Evolutionary conservation across 805 yeast species (phyloP).

Genomic region (Deakozyma indianensis): DNA sequence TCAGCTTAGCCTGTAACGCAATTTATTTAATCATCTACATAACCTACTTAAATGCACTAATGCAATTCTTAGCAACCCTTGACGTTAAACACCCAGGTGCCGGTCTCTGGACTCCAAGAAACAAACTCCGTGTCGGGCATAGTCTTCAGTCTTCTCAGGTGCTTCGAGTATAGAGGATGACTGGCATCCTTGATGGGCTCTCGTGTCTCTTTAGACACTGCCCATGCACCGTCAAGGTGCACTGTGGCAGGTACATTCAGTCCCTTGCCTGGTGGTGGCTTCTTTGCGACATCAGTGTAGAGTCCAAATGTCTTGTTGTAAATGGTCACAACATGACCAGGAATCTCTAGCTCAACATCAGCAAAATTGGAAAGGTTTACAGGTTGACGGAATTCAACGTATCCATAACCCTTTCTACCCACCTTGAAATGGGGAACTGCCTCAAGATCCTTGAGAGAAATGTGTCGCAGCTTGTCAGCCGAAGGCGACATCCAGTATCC

Average conservation of each 20-base stretch:
- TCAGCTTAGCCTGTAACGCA: too few relatives aligned
- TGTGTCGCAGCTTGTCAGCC: conserved; percentile 40
- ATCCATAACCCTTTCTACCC: conserved; percentile 70
- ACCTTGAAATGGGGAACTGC: conserved; percentile 50
- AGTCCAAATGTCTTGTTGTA: conserved; percentile 45
- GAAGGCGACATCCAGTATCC: conserved; percentile 87
- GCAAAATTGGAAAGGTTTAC: conserved; percentile 68
- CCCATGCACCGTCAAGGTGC: conserved; percentile 68
- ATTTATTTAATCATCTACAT: too few relatives aligned
- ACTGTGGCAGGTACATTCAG: conserved; percentile 63
- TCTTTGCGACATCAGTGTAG: conserved; percentile 51
- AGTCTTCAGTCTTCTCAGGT: conserved; percentile 49
- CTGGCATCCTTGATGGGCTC: conserved; percentile 64
- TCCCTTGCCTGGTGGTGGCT: conserved; percentile 68
- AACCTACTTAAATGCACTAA: background rate
- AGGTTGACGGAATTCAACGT: conserved; percentile 60
- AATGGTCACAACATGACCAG: conserved; percentile 53
- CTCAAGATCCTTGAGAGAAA: conserved; percentile 50
- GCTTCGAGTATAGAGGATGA: conserved; percentile 55
- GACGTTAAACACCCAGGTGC: conserved; percentile 26
- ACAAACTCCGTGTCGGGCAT: conserved; percentile 49
- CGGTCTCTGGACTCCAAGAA: conserved; percentile 59
- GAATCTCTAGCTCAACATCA: conserved; percentile 39
- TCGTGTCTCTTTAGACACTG: conserved; percentile 56
- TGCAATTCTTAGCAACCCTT: conserved; percentile 10